Evolutionary conservation across 345 rosid species (phyloP).

Genomic region (Camelina neglecta): DNA sequence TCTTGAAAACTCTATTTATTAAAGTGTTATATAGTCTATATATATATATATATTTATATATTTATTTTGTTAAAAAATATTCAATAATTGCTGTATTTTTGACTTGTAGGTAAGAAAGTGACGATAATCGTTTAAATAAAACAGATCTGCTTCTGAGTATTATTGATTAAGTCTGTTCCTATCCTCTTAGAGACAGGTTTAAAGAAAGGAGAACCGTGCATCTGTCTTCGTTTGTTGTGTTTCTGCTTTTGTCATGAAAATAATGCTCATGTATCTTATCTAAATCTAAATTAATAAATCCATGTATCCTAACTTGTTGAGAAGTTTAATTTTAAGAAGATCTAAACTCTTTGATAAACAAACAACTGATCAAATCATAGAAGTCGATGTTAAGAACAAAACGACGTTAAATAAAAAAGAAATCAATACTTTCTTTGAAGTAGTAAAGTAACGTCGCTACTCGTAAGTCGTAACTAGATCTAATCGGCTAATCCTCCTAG

Average conservation of each 20-base stretch:
- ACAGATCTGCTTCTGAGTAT: conserved; percentile 24
- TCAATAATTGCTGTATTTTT: too few species aligned
- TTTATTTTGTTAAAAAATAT: too few species aligned
- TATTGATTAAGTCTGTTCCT: conserved; percentile 7
- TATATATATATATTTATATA: too few species aligned
- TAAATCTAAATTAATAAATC: neutral
- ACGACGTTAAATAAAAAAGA: too few species aligned
- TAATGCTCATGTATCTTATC: conserved; percentile 19
- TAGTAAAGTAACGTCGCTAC: too few species aligned
- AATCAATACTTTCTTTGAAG: too few species aligned
- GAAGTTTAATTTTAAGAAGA: neutral
- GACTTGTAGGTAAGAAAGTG: conserved; percentile 20
- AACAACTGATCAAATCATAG: too few species aligned
- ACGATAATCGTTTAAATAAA: conserved; percentile 17
- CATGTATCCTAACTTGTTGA: neutral
- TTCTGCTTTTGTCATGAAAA: conserved; percentile 13
- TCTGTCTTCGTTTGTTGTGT: conserved; percentile 20
- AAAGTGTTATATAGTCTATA: neutral
- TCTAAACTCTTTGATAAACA: too few species aligned
- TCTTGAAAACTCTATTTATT: neutral
- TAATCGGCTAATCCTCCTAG: too few species aligned
- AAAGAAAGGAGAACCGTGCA: conserved; percentile 1
- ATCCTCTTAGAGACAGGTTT: neutral
- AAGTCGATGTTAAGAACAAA: too few species aligned
- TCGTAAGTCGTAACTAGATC: too few species aligned